Conservation (phyloP, 2,329 filamentous ascomycete species). For the Colletotrichum australisinense region DNA sequence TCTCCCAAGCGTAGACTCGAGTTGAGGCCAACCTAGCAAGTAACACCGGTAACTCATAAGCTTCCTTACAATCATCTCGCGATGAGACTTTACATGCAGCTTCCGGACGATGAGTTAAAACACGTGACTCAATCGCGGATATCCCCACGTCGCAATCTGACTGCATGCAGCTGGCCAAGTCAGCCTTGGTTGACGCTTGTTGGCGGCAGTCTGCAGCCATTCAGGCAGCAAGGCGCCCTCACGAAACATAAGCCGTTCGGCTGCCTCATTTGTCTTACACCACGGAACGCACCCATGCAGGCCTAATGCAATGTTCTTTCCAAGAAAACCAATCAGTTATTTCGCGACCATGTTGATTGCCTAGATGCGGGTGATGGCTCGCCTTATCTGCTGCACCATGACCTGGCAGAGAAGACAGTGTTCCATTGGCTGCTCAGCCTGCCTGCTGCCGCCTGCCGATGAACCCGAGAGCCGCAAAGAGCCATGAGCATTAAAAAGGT, state of each 20-base stretch:
- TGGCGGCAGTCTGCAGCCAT: background rate
- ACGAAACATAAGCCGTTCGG: background rate
- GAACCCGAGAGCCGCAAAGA: constrained; percentile 7
- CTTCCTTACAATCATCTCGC: background rate
- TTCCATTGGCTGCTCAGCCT: background rate
- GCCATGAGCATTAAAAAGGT: background rate
- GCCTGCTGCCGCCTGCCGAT: background rate
- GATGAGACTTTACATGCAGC: background rate
- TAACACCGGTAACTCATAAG: background rate
- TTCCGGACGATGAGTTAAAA: background rate
- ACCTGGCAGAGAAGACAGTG: background rate
- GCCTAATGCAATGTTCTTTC: background rate
- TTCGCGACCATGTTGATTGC: background rate
- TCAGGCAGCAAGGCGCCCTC: constrained; percentile 23
- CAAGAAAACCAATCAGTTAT: constrained; percentile 11
- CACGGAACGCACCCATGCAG: constrained; percentile 11
- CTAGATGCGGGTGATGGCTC: constrained; percentile 7
- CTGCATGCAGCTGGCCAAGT: constrained; percentile 5
- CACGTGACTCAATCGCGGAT: background rate
- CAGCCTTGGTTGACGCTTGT: constrained; percentile 14
- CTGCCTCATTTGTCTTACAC: constrained; percentile 23
- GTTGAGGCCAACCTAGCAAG: background rate
- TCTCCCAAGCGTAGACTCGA: background rate
- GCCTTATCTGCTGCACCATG: constrained; percentile 10
- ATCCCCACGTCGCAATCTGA: background rate